These are phyloP conservation scores for Hyphodiscus sp. DNA, from an alignment of 2,329 filamentous ascomycete genomes.

Conservation along the genomic window DNA sequence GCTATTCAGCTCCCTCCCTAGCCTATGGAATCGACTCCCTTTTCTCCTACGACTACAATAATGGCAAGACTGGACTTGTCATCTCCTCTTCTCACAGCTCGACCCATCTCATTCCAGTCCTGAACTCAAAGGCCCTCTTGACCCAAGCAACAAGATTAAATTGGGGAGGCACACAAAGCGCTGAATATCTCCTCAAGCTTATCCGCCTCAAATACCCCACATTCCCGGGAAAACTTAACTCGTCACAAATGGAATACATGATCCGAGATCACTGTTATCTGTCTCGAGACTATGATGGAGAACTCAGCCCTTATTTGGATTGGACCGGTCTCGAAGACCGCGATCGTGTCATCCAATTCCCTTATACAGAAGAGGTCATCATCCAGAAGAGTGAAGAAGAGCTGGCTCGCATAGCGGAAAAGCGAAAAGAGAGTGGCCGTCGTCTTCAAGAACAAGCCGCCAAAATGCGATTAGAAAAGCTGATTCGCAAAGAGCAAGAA, in stretches of 20 bases:
- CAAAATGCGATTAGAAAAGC: constrained; percentile 91
- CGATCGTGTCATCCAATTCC: constrained; percentile 85
- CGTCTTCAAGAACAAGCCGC: constrained; percentile 91
- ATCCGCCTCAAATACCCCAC: constrained; percentile 86
- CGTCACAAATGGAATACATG: constrained; percentile 81
- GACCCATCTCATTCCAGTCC: constrained; percentile 90
- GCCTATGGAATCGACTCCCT: constrained; percentile 94
- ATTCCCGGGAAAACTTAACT: constrained; percentile 79
- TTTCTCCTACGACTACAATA: constrained; percentile 90
- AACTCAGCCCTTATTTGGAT: constrained; percentile 72
- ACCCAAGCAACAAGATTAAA: constrained; percentile 83
- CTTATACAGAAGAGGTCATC: constrained; percentile 84
- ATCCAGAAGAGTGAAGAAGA: constrained; percentile 93
- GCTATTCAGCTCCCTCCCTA: constrained; percentile 82
- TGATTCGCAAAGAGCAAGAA: constrained; percentile 93
- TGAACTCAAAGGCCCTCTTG: constrained; percentile 78
- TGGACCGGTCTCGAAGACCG: constrained; percentile 90
- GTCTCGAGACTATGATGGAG: constrained; percentile 73
- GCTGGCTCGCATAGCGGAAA: constrained; percentile 80
- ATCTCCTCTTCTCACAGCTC: constrained; percentile 89
- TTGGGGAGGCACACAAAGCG: constrained; percentile 87
- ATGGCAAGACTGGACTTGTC: constrained; percentile 76
- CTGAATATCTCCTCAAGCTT: constrained; percentile 87
- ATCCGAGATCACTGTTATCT: constrained; percentile 86
- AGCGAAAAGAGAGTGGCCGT: constrained; percentile 89